Percentiles rank a stretch among this genome's conserved stretches.
Evolutionary conservation across 129 eudicot genomes (phyloP).

Genomic region (Glebionis coronaria): DNA sequence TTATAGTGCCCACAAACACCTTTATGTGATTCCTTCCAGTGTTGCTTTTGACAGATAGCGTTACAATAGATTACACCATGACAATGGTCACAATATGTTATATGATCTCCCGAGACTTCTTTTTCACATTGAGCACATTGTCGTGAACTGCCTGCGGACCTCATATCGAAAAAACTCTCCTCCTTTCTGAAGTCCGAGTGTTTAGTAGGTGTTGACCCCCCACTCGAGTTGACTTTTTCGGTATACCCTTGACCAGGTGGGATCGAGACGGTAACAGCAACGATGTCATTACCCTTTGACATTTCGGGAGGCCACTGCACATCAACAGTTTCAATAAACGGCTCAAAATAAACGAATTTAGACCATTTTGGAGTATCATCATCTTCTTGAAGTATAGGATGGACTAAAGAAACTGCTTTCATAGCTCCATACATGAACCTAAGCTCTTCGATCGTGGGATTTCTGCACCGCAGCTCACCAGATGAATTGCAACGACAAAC

Average conservation of each 20-base stretch:
- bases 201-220: slow-evolving; percentile 40
- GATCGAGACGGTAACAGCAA: slow-evolving; percentile 59
- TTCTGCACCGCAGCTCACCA: slow-evolving; percentile 52
- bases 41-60: slow-evolving; percentile 40
- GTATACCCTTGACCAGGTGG: slow-evolving; percentile 63
- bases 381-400: slow-evolving; percentile 57
- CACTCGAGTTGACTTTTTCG: slow-evolving; percentile 39
- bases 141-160: slow-evolving; percentile 23
- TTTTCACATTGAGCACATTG: slow-evolving; percentile 43
- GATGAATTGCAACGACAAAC: slow-evolving; percentile 45
- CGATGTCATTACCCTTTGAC: slow-evolving; percentile 46
- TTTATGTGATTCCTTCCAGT: slow-evolving; percentile 48
- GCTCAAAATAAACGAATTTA: slow-evolving; percentile 37
- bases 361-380: slow-evolving; percentile 44
- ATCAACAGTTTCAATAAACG: slow-evolving; percentile 65
- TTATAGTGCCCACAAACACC: slow-evolving; percentile 41
- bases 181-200: slow-evolving; percentile 24
- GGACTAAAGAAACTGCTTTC: slow-evolving; percentile 51
- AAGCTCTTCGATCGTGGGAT: slow-evolving; percentile 60
- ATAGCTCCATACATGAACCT: slow-evolving; percentile 45
- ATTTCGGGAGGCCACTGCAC: slow-evolving; percentile 60
- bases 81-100: slow-evolving; percentile 33
- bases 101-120: slow-evolving; percentile 34
- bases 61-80: slow-evolving; percentile 36
- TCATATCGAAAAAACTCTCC: slow-evolving; percentile 32